phyloP scores from a whole-genome alignment of 176 grass and related monocot species.

The Paspalum notatum region DNA sequence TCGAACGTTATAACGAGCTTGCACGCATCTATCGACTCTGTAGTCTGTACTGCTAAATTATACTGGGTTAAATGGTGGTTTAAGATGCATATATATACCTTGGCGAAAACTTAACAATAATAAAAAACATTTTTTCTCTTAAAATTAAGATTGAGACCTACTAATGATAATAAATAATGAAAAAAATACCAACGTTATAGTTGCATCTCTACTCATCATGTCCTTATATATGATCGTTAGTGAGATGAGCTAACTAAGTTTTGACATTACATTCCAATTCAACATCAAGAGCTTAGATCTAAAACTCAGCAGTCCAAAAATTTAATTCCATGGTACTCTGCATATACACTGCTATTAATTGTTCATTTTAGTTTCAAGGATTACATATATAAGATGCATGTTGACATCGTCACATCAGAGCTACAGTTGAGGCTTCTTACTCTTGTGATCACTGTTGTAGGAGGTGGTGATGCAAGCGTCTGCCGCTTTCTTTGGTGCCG shows the following conservation, averaged over 20 bases:
- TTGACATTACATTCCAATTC: neutral
- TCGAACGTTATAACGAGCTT: slow-evolving; percentile 1
- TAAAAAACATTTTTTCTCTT: neutral
- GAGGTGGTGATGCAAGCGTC: slow-evolving; percentile 24
- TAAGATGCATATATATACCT: too few relatives aligned
- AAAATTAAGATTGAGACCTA: neutral
- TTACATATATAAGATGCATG: neutral
- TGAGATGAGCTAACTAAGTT: neutral
- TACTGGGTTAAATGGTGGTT: too few relatives aligned
- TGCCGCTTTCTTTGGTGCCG: slow-evolving; percentile 26
- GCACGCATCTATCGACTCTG: neutral
- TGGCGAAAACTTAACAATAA: neutral
- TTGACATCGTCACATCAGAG: neutral
- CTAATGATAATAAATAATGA: neutral
- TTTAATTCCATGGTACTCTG: too few relatives aligned
- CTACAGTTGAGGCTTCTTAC: slow-evolving; percentile 27
- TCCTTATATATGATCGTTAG: neutral
- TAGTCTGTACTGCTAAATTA: too few relatives aligned
- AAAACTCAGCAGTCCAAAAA: neutral
- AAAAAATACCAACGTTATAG: too few relatives aligned
- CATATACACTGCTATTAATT: neutral
- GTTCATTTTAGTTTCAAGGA: neutral
- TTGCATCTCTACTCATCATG: neutral
- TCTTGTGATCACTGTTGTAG: slow-evolving; percentile 35
- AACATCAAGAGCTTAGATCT: neutral